Evolutionary conservation across 345 rosid species (phyloP).

Genomic region (Moricandia moricandioides): DNA sequence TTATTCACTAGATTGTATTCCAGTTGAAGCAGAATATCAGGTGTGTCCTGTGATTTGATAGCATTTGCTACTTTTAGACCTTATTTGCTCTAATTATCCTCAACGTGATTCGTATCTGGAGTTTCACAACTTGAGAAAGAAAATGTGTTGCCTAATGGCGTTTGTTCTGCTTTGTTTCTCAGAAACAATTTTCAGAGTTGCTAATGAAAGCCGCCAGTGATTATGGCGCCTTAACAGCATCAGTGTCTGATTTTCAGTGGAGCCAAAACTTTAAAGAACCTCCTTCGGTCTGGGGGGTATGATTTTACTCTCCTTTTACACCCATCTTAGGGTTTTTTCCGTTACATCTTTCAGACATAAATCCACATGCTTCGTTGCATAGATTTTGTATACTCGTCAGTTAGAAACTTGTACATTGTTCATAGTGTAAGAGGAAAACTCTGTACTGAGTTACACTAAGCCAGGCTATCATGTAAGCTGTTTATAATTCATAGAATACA

Average conservation of each 20-base stretch:
- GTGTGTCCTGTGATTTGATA: constrained; percentile 37
- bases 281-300: constrained; percentile 98
- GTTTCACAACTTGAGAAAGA: too few relatives aligned
- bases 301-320: constrained; percentile 2
- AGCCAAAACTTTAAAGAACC: constrained; percentile 96
- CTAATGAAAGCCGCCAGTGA: constrained; percentile 98
- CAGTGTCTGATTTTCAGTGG: constrained; percentile 93
- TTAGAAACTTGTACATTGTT: background rate
- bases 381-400: background rate
- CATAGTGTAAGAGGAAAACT: constrained; percentile 8
- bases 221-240: constrained; percentile 90
- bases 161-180: constrained; percentile 32
- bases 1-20: constrained; percentile 96
- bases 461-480: background rate
- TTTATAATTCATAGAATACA: background rate
- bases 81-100: background rate
- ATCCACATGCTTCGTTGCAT: background rate
- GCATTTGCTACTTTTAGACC: background rate
- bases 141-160: too few relatives aligned
- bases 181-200: constrained; percentile 98
- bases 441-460: background rate
- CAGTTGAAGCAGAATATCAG: constrained; percentile 99
- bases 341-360: background rate
- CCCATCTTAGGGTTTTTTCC: constrained; percentile 23
- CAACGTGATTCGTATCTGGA: background rate